Percentiles rank a stretch among this genome's conserved stretches.
These are phyloP conservation scores for Golubevia sp. DNA, from an alignment of 1,284 basidiomycete species.

Conservation along the genomic window DNA sequence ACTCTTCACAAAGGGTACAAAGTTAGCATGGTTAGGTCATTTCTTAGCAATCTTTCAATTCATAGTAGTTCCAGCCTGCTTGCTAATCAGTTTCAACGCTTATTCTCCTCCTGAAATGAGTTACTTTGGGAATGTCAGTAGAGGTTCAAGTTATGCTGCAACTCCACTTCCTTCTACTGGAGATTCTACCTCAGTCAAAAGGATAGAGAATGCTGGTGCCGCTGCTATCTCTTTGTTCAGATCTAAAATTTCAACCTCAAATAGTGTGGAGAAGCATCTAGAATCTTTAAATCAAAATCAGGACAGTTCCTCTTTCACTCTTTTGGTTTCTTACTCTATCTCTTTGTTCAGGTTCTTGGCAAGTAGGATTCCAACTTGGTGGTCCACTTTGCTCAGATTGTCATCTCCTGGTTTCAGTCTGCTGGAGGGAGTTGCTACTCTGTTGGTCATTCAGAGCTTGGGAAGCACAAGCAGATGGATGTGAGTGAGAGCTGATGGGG, in stretches of 20 bases:
- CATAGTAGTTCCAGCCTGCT: conserved; percentile 47
- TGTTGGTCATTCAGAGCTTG: conserved; percentile 48
- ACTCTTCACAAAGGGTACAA: conserved; percentile 25
- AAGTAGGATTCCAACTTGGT: conserved; percentile 41
- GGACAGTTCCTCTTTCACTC: conserved; percentile 15
- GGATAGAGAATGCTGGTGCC: neutral
- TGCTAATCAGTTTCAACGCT: conserved; percentile 49
- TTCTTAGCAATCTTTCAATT: conserved; percentile 49
- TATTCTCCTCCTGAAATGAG: conserved; percentile 39
- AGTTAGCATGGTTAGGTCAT: conserved; percentile 15
- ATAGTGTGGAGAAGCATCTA: neutral
- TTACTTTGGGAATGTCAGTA: conserved; percentile 14
- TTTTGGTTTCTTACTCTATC: conserved; percentile 16
- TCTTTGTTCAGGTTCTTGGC: conserved; percentile 35
- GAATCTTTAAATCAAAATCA: conserved; percentile 10
- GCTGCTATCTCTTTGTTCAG: neutral
- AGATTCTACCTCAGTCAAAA: neutral
- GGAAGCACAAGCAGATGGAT: neutral
- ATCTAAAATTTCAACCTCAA: neutral
- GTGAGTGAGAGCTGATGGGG: too few relatives aligned
- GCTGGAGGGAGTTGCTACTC: conserved; percentile 55
- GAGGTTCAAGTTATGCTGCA: neutral
- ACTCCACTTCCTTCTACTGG: neutral
- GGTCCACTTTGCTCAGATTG: conserved; percentile 47
- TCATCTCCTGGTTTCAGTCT: conserved; percentile 52